Conservation (phyloP, 164 flowering plant genomes). For the Pachysandra terminalis region DNA sequence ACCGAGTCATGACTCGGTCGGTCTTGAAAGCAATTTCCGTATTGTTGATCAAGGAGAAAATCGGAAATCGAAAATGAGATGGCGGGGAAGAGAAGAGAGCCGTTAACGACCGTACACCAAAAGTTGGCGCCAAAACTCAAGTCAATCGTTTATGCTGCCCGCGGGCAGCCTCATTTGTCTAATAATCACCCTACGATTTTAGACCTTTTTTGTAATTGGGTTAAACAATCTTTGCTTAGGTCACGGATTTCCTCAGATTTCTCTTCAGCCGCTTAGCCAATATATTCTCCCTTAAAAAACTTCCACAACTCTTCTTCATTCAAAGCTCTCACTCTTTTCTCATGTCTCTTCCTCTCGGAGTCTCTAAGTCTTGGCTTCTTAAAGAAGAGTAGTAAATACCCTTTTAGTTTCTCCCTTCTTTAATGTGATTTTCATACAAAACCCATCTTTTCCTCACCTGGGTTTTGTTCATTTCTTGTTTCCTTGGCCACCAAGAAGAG, state of each 20-base stretch:
- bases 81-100: constrained; percentile 55
- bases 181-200: neutral
- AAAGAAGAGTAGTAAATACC: constrained; percentile 8
- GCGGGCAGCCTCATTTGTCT: constrained; percentile 40
- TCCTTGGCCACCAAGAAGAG: neutral
- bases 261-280: constrained; percentile 1
- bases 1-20: too few relatives aligned
- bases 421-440: constrained; percentile 14
- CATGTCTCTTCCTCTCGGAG: constrained; percentile 6
- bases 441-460: constrained; percentile 4
- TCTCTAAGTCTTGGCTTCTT: neutral
- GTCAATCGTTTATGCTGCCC: constrained; percentile 54
- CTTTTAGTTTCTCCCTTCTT: constrained; percentile 23
- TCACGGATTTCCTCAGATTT: constrained; percentile 17
- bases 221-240: constrained; percentile 15
- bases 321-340: constrained; percentile 17
- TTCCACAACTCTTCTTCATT: constrained; percentile 3
- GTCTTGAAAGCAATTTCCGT: too few relatives aligned
- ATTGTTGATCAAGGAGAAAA: constrained; percentile 8
- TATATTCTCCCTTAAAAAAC: constrained; percentile 11
- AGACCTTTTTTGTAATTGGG: neutral
- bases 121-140: constrained; percentile 52
- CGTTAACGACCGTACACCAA: constrained; percentile 32
- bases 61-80: neutral
- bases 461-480: constrained; percentile 5